Conservation (phyloP, 305 asterid species). For the Rubia peregrina region DNA sequence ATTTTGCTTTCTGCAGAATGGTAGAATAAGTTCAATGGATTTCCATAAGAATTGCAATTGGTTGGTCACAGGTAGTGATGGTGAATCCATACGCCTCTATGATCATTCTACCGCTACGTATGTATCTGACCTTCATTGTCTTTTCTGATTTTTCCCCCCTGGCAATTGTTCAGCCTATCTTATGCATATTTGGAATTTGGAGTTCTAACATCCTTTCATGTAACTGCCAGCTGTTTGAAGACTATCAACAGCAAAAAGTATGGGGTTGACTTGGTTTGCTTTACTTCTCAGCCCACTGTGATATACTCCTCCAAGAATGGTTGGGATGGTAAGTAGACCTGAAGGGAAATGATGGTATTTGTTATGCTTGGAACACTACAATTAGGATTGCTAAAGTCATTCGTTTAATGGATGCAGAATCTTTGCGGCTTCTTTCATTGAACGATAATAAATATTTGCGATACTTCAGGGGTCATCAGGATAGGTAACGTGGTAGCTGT, state of each 20-base stretch:
- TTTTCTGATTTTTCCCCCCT: background rate
- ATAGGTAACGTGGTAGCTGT: slow-evolving; percentile 46
- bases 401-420: slow-evolving; percentile 52
- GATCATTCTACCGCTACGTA: slow-evolving; percentile 90
- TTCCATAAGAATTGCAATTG: slow-evolving; percentile 77
- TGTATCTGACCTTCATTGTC: slow-evolving; percentile 23
- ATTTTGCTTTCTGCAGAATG: slow-evolving; percentile 53
- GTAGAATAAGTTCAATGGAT: slow-evolving; percentile 97
- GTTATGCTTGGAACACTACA: background rate
- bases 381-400: slow-evolving; percentile 9
- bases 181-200: background rate
- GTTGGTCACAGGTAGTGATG: slow-evolving; percentile 95
- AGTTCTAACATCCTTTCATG: slow-evolving; percentile 1
- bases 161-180: background rate
- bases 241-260: slow-evolving; percentile 95
- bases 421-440: slow-evolving; percentile 89
- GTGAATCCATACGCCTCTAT: slow-evolving; percentile 89
- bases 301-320: slow-evolving; percentile 98
- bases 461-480: slow-evolving; percentile 98
- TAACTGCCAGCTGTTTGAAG: slow-evolving; percentile 73
- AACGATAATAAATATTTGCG: slow-evolving; percentile 96
- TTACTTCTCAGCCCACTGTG: slow-evolving; percentile 94
- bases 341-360: background rate
- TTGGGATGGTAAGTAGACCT: slow-evolving; percentile 76
- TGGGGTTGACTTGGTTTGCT: slow-evolving; percentile 94